phyloP scores from a whole-genome alignment of 164 flowering plant species.

The Stephania yunnanensis region DNA sequence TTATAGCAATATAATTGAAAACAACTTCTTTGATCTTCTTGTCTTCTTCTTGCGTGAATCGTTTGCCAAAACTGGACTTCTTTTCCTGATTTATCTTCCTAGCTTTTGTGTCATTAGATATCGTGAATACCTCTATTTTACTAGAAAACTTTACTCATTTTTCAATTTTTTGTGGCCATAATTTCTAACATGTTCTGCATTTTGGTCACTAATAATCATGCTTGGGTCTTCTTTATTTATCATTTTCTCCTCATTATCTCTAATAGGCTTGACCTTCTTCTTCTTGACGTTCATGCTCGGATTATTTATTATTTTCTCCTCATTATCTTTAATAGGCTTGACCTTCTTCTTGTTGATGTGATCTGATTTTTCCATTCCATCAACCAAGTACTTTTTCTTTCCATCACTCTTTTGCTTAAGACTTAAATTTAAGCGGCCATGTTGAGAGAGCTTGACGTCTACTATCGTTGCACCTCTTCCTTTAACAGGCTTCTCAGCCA shows the following conservation, averaged over 20 bases:
- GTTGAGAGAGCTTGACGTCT: background rate
- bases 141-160: constrained; percentile 36
- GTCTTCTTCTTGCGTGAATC: constrained; percentile 47
- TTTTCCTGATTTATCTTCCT: background rate
- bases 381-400: background rate
- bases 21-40: constrained; percentile 32
- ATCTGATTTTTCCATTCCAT: background rate
- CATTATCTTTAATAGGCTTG: no score
- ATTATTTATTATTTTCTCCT: no score
- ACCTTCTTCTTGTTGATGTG: no score
- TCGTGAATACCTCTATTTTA: constrained; percentile 35
- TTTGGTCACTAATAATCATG: background rate
- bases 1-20: constrained; percentile 26
- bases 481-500: background rate
- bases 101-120: constrained; percentile 6
- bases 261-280: constrained; percentile 8
- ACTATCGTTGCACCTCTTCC: background rate
- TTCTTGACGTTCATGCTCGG: background rate
- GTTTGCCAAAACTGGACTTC: constrained; percentile 37
- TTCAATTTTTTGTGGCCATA: constrained; percentile 9
- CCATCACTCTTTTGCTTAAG: background rate
- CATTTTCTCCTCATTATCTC: constrained; percentile 8
- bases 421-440: background rate
- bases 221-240: background rate
- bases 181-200: constrained; percentile 8